Conservation (phyloP, 805 yeast genomes). For the Candida silvatica region DNA sequence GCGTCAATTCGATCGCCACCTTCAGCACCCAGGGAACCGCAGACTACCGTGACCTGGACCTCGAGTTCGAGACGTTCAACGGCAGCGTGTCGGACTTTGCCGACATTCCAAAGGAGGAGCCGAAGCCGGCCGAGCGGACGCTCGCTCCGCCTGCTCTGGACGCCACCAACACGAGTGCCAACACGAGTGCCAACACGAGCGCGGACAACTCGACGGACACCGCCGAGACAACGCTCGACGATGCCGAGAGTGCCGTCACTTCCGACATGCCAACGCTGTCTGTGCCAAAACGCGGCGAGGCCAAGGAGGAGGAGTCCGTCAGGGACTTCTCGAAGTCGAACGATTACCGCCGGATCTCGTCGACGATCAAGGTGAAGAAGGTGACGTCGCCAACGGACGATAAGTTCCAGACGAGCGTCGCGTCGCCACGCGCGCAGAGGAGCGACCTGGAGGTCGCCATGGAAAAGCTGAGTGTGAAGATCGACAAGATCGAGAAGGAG, state of each 20-base stretch:
- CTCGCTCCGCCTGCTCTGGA: neutral
- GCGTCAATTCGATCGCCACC: slow-evolving; percentile 6
- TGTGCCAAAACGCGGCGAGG: slow-evolving; percentile 12
- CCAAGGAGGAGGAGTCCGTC: slow-evolving; percentile 6
- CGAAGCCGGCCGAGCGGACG: neutral
- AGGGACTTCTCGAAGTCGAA: slow-evolving; percentile 12
- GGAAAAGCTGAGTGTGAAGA: slow-evolving; percentile 12
- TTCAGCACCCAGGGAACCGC: slow-evolving; percentile 15
- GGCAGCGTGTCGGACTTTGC: slow-evolving; percentile 24
- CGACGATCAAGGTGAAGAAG: slow-evolving; percentile 19
- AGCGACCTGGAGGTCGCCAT: slow-evolving; percentile 8
- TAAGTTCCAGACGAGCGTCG: neutral
- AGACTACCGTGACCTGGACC: slow-evolving; percentile 19
- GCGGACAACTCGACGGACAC: neutral
- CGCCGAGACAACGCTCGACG: neutral
- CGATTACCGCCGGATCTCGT: slow-evolving; percentile 15
- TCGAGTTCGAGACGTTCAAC: slow-evolving; percentile 24
- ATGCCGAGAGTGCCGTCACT: neutral
- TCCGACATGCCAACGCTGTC: slow-evolving; percentile 8
- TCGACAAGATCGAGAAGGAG: slow-evolving; percentile 23
- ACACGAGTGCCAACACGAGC: neutral
- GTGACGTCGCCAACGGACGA: slow-evolving; percentile 1
- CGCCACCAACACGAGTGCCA: neutral
- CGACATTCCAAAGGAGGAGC: slow-evolving; percentile 4
- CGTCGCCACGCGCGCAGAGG: too few relatives aligned